Base-by-base conservation (phyloP, 139 green algal genomes). In the Nannochloris sp. region DNA sequence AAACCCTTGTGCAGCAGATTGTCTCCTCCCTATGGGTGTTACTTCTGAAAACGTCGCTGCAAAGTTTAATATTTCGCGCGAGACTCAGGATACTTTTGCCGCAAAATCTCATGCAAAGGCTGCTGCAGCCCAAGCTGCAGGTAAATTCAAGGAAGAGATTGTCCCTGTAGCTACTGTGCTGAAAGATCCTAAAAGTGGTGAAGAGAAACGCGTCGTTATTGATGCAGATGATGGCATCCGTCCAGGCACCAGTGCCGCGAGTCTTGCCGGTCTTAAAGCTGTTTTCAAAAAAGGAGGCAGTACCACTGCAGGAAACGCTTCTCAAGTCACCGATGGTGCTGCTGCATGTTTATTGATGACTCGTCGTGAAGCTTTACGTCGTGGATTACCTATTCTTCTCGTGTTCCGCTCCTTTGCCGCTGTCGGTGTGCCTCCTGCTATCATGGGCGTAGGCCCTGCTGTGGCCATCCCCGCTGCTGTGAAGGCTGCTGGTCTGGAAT, bases 1-100 rank as follows among this genome's bases (percentile, higher is more conserved):
- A 32, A 80, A 64, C 71, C 51, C 73, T 33, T 72, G 85, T 66
- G 93, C 93, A 29, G 71, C 88, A 61, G 80, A 85, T 67, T 99
- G 94, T 82, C 75, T 99, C 54, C 74, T 99, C 61, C 94, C 94
- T 30, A 99, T 99, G 94, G 94, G 78, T 77, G 19, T 61, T 65
- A 99, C 93, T 30, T 95, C 83, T 24, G 94, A 99, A 82, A 99
- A 99, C 64, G 94, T 99, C 64, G 91, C 94, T 1, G 87, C 84
- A 13, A 81, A 85, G 54, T 99, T 87, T 61, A 81, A 84, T 60
- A 73, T 99, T 39, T 60, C 71, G 15, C 78, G 80, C 24, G 67
- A 76, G 48, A 45, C 51, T 36, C 91, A 97, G 85, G 92, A 98
- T 71, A 67, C 72, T 36, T 94, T 95, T 69, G 81, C 85, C 2